Conservation (phyloP, 192 early-diverging fungal species). For the Coemansia sp. region DNA sequence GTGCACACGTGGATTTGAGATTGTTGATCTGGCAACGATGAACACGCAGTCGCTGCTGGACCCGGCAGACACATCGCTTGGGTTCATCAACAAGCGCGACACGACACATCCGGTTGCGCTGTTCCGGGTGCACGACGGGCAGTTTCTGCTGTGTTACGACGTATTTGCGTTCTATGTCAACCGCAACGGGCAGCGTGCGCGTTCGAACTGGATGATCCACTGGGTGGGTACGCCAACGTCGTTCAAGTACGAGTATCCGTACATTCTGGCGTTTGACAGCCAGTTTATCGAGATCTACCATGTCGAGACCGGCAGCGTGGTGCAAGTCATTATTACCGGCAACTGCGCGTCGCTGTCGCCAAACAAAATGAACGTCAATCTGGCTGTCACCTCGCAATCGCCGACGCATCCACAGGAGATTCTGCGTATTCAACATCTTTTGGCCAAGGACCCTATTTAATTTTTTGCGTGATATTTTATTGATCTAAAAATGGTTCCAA, state of each 20-base stretch:
- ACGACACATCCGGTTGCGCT: conserved; percentile 77
- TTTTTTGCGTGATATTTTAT: not conserved
- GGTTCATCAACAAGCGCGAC: conserved; percentile 79
- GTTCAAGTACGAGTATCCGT: conserved; percentile 80
- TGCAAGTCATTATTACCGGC: conserved; percentile 66
- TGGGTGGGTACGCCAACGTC: conserved; percentile 87
- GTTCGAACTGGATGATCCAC: conserved; percentile 75
- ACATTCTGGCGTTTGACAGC: conserved; percentile 86
- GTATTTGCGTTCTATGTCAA: conserved; percentile 94
- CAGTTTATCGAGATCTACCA: conserved; percentile 88
- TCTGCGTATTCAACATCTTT: conserved; percentile 45
- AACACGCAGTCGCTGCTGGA: conserved; percentile 87
- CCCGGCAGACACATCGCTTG: conserved; percentile 73
- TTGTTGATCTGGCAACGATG: conserved; percentile 82
- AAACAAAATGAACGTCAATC: conserved; percentile 38
- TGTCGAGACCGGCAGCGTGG: conserved; percentile 68
- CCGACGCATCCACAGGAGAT: conserved; percentile 47
- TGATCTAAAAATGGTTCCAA: too few relatives aligned
- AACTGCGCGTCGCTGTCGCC: conserved; percentile 50
- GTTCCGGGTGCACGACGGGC: conserved; percentile 72
- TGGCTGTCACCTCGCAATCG: conserved; percentile 49
- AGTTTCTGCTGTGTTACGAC: conserved; percentile 91
- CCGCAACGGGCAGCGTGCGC: conserved; percentile 73
- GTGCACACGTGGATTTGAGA: conserved; percentile 88
- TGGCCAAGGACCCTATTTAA: conserved; percentile 34